Evolutionary conservation across 1,139 yeast species (phyloP).

Genomic region (Pichia terricola): DNA sequence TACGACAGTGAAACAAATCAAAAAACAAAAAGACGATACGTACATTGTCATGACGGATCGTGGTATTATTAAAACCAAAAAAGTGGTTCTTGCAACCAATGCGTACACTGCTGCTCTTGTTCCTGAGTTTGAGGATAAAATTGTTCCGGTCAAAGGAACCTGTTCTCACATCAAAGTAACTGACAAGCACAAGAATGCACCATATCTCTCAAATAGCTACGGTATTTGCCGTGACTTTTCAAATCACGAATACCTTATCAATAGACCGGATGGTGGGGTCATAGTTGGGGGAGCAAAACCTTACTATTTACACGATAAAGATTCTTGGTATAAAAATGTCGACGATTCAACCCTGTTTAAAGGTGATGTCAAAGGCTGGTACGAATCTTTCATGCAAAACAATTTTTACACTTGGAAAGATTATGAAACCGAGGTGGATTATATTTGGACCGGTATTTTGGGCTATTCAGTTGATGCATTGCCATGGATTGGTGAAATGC

Average conservation of each 20-base stretch:
- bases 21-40: conserved; percentile 16
- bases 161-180: conserved; percentile 17
- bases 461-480: conserved; percentile 23
- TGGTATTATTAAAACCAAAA: conserved; percentile 26
- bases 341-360: conserved; percentile 20
- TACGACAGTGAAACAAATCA: conserved; percentile 22
- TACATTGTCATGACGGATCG: conserved; percentile 24
- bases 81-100: conserved; percentile 33
- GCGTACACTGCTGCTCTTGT: conserved; percentile 29
- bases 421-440: conserved; percentile 14
- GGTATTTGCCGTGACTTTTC: conserved; percentile 18
- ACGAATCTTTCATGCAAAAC: conserved; percentile 19
- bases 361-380: conserved; percentile 15
- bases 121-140: conserved; percentile 18
- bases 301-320: conserved; percentile 13
- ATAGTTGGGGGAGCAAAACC: conserved; percentile 24
- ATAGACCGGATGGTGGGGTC: conserved; percentile 23
- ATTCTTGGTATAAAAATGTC: conserved; percentile 17
- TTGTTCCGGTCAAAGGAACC: conserved; percentile 22
- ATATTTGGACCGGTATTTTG: conserved; percentile 22
- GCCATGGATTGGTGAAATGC: conserved; percentile 25
- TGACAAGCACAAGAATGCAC: conserved; percentile 8
- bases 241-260: conserved; percentile 22
- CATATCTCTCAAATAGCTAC: conserved; percentile 21
- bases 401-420: conserved; percentile 6